Conservation (phyloP, 2,329 filamentous ascomycete species). For the Phaeomoniella chlamydospora region DNA sequence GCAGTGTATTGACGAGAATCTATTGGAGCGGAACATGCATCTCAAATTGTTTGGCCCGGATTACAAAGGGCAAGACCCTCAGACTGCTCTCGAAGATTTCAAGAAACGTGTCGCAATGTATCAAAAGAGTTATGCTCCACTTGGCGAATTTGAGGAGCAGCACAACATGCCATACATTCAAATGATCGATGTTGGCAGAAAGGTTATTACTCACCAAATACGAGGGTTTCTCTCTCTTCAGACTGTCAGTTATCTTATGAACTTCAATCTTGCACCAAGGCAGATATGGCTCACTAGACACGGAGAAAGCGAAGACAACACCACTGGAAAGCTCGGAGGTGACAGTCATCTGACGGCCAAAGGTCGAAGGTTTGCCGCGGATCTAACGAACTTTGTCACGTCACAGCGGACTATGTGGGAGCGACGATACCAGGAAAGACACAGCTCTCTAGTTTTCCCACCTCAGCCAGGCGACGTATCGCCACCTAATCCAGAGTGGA, state of each 20-base stretch:
- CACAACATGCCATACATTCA: conserved; percentile 89
- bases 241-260: conserved; percentile 87
- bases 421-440: conserved; percentile 64
- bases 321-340: conserved; percentile 76
- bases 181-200: conserved; percentile 95
- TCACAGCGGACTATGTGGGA: conserved; percentile 71
- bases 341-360: conserved; percentile 73
- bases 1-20: conserved; percentile 68
- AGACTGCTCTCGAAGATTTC: conserved; percentile 76
- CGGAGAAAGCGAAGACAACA: conserved; percentile 80
- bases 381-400: conserved; percentile 73
- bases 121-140: conserved; percentile 80
- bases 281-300: conserved; percentile 98
- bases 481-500: conserved; percentile 77
- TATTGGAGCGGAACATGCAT: conserved; percentile 93
- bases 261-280: conserved; percentile 87
- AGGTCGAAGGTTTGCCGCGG: conserved; percentile 63
- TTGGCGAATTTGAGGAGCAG: conserved; percentile 82
- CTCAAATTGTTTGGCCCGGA: conserved; percentile 91
- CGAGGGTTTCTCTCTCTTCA: conserved; percentile 84
- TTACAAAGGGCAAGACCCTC: conserved; percentile 85
- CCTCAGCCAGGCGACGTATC: conserved; percentile 82
- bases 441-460: conserved; percentile 67
- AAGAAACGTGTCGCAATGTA: conserved; percentile 85
- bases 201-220: conserved; percentile 80